Conservation (phyloP, 306 rosid genomes). For the Alnus rubra region DNA sequence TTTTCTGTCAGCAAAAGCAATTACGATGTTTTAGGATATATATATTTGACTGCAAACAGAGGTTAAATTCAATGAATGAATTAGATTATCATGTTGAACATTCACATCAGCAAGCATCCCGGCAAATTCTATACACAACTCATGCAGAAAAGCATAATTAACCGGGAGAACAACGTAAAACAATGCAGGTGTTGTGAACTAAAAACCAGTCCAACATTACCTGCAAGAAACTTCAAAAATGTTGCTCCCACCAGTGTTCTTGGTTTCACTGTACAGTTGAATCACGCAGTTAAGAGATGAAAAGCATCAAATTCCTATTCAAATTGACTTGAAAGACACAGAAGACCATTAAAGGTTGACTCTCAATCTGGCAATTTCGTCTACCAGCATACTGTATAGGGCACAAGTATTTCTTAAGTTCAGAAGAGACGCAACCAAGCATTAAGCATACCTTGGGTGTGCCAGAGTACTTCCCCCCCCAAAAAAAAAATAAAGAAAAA, state of each 20-base stretch:
- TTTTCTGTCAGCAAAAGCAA: slow-evolving; percentile 56
- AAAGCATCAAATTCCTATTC: slow-evolving; percentile 17
- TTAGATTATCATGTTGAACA: neutral
- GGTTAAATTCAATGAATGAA: neutral
- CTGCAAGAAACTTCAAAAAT: slow-evolving; percentile 87
- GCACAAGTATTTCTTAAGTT: neutral
- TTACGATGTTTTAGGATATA: neutral
- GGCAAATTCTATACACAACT: neutral
- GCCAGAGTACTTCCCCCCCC: neutral
- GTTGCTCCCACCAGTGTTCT: slow-evolving; percentile 90
- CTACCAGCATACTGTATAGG: neutral
- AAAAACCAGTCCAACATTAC: slow-evolving; percentile 36
- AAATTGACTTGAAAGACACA: slow-evolving; percentile 18
- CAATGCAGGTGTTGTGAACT: neutral
- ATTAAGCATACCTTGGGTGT: neutral
- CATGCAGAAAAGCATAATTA: neutral
- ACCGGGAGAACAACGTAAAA: neutral
- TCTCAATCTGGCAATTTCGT: slow-evolving; percentile 4
- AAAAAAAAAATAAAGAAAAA: neutral
- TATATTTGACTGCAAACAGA: neutral
- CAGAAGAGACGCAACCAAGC: neutral
- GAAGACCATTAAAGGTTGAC: neutral
- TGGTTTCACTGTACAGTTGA: slow-evolving; percentile 77
- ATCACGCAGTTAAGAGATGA: slow-evolving; percentile 31
- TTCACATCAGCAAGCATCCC: neutral